Conservation (phyloP, 2,329 filamentous ascomycete genomes). For the Fusarium abutilonis region DNA sequence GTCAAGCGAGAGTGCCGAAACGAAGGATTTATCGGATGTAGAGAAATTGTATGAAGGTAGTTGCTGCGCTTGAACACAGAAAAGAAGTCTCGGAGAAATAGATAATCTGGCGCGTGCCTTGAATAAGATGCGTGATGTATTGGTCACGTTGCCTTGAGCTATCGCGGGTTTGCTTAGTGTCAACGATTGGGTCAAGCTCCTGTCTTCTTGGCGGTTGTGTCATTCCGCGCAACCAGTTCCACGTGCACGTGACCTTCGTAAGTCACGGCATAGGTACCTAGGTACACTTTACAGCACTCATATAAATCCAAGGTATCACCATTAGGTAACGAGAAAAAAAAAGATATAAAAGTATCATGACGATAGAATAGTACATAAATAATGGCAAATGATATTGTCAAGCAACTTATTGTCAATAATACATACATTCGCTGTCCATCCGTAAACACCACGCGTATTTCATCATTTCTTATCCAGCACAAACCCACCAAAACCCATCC, state of each 20-base stretch:
- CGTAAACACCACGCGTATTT: conserved; percentile 36
- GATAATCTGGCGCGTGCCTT: conserved; percentile 21
- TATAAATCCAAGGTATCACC: too few relatives aligned
- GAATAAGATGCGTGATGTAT: conserved; percentile 36
- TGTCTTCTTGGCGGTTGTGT: conserved; percentile 44
- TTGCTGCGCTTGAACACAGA: conserved; percentile 1
- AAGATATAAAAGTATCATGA: too few relatives aligned
- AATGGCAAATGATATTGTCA: not conserved
- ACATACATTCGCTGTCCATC: conserved; percentile 23
- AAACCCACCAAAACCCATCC: conserved; percentile 11
- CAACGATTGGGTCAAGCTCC: conserved; percentile 42
- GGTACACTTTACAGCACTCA: too few relatives aligned
- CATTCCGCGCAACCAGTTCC: conserved; percentile 43
- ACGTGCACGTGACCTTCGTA: conserved; percentile 46
- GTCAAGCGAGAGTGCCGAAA: conserved; percentile 11
- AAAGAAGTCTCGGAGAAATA: conserved; percentile 1
- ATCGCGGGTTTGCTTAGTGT: conserved; percentile 38
- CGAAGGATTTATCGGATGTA: conserved; percentile 14
- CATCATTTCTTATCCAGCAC: conserved; percentile 26
- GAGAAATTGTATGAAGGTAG: conserved; percentile 4
- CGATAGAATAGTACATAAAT: not conserved
- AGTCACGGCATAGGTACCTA: not conserved
- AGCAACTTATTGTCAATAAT: conserved; percentile 15
- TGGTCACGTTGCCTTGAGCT: conserved; percentile 47
- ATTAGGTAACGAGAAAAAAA: too few relatives aligned